Percentiles rank a stretch among this genome's conserved stretches.
Evolutionary conservation across 2,329 filamentous ascomycete genomes (phyloP).

Genomic region (Ascochyta fabae): DNA sequence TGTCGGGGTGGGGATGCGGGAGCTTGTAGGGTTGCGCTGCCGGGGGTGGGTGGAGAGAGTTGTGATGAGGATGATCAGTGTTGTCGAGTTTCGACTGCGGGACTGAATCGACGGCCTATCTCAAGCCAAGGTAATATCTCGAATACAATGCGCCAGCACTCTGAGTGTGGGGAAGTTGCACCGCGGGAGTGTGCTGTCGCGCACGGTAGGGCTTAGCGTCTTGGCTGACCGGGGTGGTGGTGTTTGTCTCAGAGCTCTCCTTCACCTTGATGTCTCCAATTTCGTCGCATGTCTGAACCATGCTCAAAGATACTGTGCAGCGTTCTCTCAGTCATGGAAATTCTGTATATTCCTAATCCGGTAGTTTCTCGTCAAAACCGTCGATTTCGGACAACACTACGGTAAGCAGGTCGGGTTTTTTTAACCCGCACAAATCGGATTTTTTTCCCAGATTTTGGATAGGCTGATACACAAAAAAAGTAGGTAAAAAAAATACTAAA

Average conservation of each 20-base stretch:
- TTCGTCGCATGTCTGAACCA: neutral
- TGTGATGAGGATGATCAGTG: neutral
- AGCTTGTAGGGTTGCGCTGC: constrained; percentile 11
- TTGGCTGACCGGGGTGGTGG: neutral
- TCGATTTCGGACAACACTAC: constrained; percentile 12
- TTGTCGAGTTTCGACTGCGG: neutral
- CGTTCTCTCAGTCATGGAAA: neutral
- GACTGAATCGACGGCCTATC: neutral
- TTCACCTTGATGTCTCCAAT: neutral
- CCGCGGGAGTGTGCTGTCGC: constrained; percentile 16
- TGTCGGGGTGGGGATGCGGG: constrained; percentile 15
- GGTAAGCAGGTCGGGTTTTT: too few species aligned
- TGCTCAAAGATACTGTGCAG: neutral
- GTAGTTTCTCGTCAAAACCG: neutral
- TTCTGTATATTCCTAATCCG: neutral
- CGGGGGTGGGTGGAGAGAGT: neutral
- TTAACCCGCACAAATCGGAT: too few species aligned
- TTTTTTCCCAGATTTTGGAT: too few species aligned
- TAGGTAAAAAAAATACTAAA: too few species aligned
- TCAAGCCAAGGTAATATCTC: too few species aligned
- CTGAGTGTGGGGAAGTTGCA: constrained; percentile 11
- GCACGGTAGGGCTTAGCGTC: constrained; percentile 3
- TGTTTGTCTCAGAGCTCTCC: neutral
- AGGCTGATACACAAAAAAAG: too few species aligned
- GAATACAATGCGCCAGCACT: constrained; percentile 4